A percentile compares a stretch with the other conserved stretches of the same genome.
phyloP scores from a whole-genome alignment of 768 basidiomycete species.

The Russula vinacea region DNA sequence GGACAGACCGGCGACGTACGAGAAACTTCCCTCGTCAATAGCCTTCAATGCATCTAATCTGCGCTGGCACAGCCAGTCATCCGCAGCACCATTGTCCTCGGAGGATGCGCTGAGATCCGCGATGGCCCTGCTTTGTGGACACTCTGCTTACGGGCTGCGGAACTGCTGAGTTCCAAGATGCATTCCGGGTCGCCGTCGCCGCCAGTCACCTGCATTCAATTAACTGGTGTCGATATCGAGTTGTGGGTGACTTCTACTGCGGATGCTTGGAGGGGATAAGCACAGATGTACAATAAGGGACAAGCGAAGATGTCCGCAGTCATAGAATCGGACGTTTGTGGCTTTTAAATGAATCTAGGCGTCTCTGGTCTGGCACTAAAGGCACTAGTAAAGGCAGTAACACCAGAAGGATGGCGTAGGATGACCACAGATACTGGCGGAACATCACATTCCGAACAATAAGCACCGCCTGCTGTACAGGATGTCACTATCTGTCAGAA shows the following conservation, averaged over 20 bases:
- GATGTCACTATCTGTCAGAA: too few relatives aligned
- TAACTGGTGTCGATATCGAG: not conserved
- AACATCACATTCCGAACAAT: too few relatives aligned
- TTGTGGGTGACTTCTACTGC: too few relatives aligned
- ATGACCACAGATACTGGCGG: too few relatives aligned
- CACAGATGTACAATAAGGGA: too few relatives aligned
- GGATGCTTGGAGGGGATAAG: too few relatives aligned
- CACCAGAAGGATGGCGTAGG: too few relatives aligned
- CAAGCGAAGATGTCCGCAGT: not conserved
- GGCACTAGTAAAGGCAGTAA: too few relatives aligned
- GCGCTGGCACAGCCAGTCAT: constrained; percentile 54
- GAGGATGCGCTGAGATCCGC: not conserved
- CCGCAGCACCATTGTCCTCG: not conserved
- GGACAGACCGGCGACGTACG: constrained; percentile 44
- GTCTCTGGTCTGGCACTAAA: too few relatives aligned
- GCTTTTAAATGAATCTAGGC: not conserved
- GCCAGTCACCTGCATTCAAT: not conserved
- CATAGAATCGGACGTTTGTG: not conserved
- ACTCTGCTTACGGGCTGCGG: not conserved
- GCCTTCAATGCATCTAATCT: constrained; percentile 79
- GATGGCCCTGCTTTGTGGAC: not conserved
- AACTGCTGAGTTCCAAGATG: not conserved
- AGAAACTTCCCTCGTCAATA: constrained; percentile 83
- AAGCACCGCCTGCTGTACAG: too few relatives aligned
- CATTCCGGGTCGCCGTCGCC: not conserved